These are phyloP conservation scores for Teratosphaeria epicoccoides DNA, from an alignment of 2,329 filamentous ascomycete species.

Conservation along the genomic window DNA sequence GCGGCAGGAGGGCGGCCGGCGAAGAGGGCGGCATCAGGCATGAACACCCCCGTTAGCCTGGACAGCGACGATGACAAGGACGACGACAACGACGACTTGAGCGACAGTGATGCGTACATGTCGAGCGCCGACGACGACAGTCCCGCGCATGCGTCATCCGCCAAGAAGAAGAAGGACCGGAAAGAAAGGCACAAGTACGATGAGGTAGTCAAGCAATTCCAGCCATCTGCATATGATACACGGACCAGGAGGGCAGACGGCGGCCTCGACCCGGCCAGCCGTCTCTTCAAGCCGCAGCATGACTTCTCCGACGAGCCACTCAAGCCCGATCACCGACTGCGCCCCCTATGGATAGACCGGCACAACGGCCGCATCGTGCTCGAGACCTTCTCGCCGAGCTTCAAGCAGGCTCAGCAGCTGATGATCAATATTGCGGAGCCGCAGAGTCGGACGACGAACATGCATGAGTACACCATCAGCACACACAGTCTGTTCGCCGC, in stretches of 20 bases:
- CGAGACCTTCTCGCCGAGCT: slow-evolving; percentile 85
- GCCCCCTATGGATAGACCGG: slow-evolving; percentile 90
- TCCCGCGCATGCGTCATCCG: slow-evolving; percentile 4
- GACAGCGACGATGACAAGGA: slow-evolving; percentile 47
- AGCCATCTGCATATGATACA: slow-evolving; percentile 40
- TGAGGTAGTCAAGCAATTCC: slow-evolving; percentile 43
- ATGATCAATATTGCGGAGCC: slow-evolving; percentile 93
- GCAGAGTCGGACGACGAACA: slow-evolving; percentile 73
- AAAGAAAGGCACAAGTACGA: slow-evolving; percentile 24
- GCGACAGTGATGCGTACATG: slow-evolving; percentile 28
- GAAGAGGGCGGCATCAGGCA: slow-evolving; percentile 31
- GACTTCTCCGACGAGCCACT: slow-evolving; percentile 76
- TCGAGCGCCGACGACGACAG: slow-evolving; percentile 11
- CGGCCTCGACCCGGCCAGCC: slow-evolving; percentile 44
- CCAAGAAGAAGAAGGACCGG: not conserved
- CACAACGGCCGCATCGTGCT: slow-evolving; percentile 77
- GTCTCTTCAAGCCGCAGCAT: slow-evolving; percentile 45
- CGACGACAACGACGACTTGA: too few relatives aligned
- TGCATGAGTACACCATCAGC: slow-evolving; percentile 90
- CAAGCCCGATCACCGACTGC: slow-evolving; percentile 80
- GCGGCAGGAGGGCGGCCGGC: slow-evolving; percentile 24
- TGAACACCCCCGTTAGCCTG: slow-evolving; percentile 34
- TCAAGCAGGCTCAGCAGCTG: slow-evolving; percentile 82
- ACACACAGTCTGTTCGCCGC: slow-evolving; percentile 91
- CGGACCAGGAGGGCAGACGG: slow-evolving; percentile 24